phyloP scores from a whole-genome alignment of 2,329 filamentous ascomycete genomes.

The Claviceps sp. region DNA sequence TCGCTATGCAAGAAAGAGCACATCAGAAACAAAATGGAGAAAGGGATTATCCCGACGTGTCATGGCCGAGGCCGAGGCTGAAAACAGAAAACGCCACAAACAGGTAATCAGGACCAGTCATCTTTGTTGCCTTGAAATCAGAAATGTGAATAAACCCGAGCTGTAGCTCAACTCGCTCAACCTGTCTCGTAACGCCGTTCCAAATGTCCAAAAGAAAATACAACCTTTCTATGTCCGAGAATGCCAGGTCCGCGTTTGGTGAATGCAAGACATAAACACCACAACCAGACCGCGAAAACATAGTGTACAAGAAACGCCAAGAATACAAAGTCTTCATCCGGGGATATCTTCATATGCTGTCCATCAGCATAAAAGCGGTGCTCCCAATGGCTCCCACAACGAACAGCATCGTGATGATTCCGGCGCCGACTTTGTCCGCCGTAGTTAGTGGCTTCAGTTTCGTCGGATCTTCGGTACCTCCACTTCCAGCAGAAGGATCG shows the following conservation, averaged over 20 bases:
- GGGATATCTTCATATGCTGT: conserved; percentile 7
- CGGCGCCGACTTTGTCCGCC: conserved; percentile 41
- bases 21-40: too few relatives aligned
- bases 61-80: too few relatives aligned
- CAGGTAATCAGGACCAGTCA: too few relatives aligned
- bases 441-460: conserved; percentile 26
- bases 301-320: background rate
- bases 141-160: too few relatives aligned
- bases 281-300: background rate
- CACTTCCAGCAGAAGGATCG: conserved; percentile 21
- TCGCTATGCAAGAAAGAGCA: too few relatives aligned
- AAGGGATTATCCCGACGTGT: too few relatives aligned
- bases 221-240: background rate
- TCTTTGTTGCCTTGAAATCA: too few relatives aligned
- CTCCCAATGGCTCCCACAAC: conserved; percentile 35
- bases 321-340: background rate
- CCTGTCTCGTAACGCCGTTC: too few relatives aligned
- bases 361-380: conserved; percentile 33
- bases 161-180: too few relatives aligned
- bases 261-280: background rate
- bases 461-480: conserved; percentile 15
- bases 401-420: conserved; percentile 39
- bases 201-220: background rate
- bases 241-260: background rate
- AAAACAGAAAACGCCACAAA: too few relatives aligned